A percentile compares a stretch with the other conserved stretches of the same genome.
phyloP scores from a whole-genome alignment of 2,329 filamentous ascomycete species.

The Pseudogymnoascus sp. region DNA sequence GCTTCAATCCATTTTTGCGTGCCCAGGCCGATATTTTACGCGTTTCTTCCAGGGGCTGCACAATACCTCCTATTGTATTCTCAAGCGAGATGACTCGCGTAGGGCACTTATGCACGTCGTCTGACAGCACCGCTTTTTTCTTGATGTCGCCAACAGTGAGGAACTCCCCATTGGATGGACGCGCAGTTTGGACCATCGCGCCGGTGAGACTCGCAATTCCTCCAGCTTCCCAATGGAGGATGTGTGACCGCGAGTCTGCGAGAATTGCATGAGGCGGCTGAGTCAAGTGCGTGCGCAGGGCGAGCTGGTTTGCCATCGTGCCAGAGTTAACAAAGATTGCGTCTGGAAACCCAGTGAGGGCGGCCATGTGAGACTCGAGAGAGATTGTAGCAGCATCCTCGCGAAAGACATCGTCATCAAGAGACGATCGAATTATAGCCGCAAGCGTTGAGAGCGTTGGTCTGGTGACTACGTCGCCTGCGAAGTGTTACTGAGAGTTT shows the following conservation, averaged over 20 bases:
- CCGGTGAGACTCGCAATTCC: slow-evolving; percentile 63
- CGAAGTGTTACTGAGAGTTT: background rate
- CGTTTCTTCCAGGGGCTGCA: slow-evolving; percentile 68
- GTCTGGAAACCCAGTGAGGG: slow-evolving; percentile 65
- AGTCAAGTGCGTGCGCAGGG: slow-evolving; percentile 65
- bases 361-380: slow-evolving; percentile 66
- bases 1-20: slow-evolving; percentile 49
- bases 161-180: slow-evolving; percentile 62
- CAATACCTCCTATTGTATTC: slow-evolving; percentile 72
- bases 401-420: slow-evolving; percentile 75
- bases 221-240: slow-evolving; percentile 58
- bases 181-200: slow-evolving; percentile 58
- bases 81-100: slow-evolving; percentile 76
- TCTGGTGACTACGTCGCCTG: slow-evolving; percentile 63
- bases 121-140: slow-evolving; percentile 51
- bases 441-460: slow-evolving; percentile 74
- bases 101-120: slow-evolving; percentile 70
- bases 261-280: slow-evolving; percentile 75
- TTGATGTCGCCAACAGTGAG: slow-evolving; percentile 46
- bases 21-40: slow-evolving; percentile 64
- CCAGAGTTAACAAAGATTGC: slow-evolving; percentile 78
- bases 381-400: slow-evolving; percentile 72
- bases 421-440: slow-evolving; percentile 64
- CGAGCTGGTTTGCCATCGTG: slow-evolving; percentile 90
- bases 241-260: slow-evolving; percentile 71